Evolutionary conservation across 768 basidiomycete genomes (phyloP).

Genomic region (Kondoa subrosea): DNA sequence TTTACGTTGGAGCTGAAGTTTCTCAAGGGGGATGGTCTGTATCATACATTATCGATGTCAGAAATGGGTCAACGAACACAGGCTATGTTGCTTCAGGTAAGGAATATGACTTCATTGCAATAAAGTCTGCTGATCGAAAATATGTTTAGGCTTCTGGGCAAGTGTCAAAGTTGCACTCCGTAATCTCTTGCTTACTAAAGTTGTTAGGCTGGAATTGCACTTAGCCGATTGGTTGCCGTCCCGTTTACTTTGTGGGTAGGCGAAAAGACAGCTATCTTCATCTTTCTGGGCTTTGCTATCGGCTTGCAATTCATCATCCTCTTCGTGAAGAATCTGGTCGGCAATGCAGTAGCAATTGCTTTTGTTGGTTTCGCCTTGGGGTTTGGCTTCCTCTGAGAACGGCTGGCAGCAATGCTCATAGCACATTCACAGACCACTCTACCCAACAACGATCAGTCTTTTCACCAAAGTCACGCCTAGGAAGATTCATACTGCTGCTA

Average conservation of each 20-base stretch:
- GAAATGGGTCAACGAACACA: neutral
- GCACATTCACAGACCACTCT: neutral
- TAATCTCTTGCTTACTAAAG: neutral
- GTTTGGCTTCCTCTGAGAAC: neutral
- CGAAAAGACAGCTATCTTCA: neutral
- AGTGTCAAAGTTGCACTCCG: too few species aligned
- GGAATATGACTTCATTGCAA: neutral
- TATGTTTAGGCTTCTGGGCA: too few species aligned
- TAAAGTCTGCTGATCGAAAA: neutral
- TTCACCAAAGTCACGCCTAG: neutral
- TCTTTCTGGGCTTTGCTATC: neutral
- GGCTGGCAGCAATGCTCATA: neutral
- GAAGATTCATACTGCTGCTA: neutral
- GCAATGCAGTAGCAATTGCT: conserved; percentile 2
- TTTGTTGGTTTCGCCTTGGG: neutral
- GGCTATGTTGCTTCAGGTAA: neutral
- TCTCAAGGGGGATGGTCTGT: neutral
- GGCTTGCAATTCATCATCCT: neutral
- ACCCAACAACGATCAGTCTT: neutral
- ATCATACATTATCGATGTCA: neutral
- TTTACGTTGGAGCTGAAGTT: neutral
- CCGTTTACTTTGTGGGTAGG: neutral
- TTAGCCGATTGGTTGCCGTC: neutral
- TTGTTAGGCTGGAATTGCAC: neutral
- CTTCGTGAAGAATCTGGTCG: neutral